A percentile compares a stretch with the other conserved stretches of the same genome.
phyloP scores from a whole-genome alignment of 2,329 filamentous ascomycete species.

The Botryosphaeria dothidea region DNA sequence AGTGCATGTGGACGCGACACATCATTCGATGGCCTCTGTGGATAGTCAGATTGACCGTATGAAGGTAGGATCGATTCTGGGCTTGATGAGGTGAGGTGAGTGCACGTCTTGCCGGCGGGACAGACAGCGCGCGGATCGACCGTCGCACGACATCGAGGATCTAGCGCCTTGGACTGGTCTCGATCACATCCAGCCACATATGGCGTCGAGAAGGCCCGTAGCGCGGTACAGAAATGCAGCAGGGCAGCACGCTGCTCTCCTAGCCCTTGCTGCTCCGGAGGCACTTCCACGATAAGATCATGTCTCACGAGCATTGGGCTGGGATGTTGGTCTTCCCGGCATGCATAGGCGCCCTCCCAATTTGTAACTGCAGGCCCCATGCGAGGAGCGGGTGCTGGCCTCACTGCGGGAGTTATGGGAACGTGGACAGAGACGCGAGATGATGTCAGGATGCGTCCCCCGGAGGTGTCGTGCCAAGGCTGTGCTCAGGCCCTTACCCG shows the following conservation, averaged over 20 bases:
- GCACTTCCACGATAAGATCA: neutral
- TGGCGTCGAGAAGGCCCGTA: neutral
- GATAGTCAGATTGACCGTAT: neutral
- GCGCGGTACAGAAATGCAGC: neutral
- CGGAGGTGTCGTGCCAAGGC: neutral
- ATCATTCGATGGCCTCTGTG: neutral
- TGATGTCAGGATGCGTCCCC: neutral
- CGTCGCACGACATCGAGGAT: neutral
- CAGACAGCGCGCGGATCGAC: neutral
- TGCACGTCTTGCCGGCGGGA: neutral
- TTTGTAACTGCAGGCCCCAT: slow-evolving; percentile 1
- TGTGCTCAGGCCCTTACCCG: neutral
- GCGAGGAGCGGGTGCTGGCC: neutral
- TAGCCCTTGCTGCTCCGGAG: neutral
- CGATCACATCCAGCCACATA: neutral
- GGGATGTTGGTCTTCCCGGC: neutral
- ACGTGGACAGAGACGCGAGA: neutral
- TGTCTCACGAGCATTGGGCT: neutral
- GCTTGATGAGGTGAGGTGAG: neutral
- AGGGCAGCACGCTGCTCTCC: neutral
- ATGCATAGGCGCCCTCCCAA: neutral
- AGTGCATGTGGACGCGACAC: neutral
- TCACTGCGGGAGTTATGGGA: neutral
- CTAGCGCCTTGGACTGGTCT: neutral
- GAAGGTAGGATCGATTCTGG: neutral